Percentiles rank a stretch among this genome's conserved stretches.
phyloP scores from a whole-genome alignment of 805 yeast genomes.

The Danielozyma ontarioensis region DNA sequence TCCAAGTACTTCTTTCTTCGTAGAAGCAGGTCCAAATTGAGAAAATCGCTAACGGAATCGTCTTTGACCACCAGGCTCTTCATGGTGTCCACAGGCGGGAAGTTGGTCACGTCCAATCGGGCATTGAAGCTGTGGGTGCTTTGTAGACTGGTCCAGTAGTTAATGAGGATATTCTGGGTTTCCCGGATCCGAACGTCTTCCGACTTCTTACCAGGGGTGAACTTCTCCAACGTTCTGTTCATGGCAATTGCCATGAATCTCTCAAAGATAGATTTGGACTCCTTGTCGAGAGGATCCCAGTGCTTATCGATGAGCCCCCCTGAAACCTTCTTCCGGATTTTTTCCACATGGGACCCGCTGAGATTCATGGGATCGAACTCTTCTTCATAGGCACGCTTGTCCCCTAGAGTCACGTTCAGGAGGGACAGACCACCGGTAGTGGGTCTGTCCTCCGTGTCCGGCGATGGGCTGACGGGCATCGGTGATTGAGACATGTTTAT shows the following conservation, averaged over 20 bases:
- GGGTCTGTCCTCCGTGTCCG: too few species aligned
- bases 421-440: too few species aligned
- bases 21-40: not conserved
- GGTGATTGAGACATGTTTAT: too few species aligned
- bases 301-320: slow-evolving; percentile 10
- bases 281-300: slow-evolving; percentile 9
- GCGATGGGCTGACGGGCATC: too few species aligned
- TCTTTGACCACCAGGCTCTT: not conserved
- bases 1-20: slow-evolving; percentile 14
- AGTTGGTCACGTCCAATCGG: slow-evolving; percentile 10
- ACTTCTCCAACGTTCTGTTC: slow-evolving; percentile 9
- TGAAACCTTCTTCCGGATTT: slow-evolving; percentile 5
- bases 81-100: slow-evolving; percentile 7
- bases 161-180: slow-evolving; percentile 9
- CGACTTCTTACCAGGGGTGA: slow-evolving; percentile 3
- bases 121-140: slow-evolving; percentile 10
- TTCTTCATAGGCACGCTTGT: slow-evolving; percentile 1
- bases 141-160: slow-evolving; percentile 10
- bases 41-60: not conserved
- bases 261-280: slow-evolving; percentile 6
- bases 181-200: slow-evolving; percentile 6
- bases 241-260: slow-evolving; percentile 5
- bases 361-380: slow-evolving; percentile 1
- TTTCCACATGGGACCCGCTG: slow-evolving; percentile 3
- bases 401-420: not conserved